Conservation (phyloP, 108 stramenopile genomes). For the Hondaea fermentalgiana region DNA sequence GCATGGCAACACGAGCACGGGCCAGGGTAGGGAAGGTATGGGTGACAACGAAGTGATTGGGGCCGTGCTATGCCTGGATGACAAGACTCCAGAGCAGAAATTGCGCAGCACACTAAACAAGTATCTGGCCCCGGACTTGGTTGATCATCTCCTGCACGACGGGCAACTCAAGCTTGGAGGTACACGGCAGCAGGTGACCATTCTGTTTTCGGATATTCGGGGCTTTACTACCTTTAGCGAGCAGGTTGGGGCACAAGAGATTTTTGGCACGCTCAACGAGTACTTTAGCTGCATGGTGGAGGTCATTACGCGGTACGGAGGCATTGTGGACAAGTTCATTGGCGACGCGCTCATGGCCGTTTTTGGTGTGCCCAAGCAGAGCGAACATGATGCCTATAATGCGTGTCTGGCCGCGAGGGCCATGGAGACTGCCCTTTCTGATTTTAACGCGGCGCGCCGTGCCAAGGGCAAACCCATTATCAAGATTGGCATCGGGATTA, state of each 20-base stretch:
- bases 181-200: neutral
- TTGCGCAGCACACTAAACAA: neutral
- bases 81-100: neutral
- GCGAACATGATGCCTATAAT: neutral
- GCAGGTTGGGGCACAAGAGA: neutral
- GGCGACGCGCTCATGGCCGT: conserved; percentile 5
- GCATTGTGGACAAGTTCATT: conserved; percentile 19
- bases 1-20: neutral
- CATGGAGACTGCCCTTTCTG: neutral
- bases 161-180: neutral
- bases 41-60: neutral
- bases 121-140: neutral
- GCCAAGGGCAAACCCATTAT: neutral
- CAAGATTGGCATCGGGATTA: neutral
- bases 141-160: neutral
- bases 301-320: conserved; percentile 1
- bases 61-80: neutral
- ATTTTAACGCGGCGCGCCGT: neutral
- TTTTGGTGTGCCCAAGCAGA: neutral
- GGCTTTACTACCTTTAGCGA: conserved; percentile 8
- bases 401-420: neutral
- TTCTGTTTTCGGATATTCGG: neutral
- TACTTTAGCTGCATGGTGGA: conserved; percentile 11
- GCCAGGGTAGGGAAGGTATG: neutral
- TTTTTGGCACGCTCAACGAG: neutral